Conservation (phyloP, 2,329 filamentous ascomycete species). For the Diaporthe citri region DNA sequence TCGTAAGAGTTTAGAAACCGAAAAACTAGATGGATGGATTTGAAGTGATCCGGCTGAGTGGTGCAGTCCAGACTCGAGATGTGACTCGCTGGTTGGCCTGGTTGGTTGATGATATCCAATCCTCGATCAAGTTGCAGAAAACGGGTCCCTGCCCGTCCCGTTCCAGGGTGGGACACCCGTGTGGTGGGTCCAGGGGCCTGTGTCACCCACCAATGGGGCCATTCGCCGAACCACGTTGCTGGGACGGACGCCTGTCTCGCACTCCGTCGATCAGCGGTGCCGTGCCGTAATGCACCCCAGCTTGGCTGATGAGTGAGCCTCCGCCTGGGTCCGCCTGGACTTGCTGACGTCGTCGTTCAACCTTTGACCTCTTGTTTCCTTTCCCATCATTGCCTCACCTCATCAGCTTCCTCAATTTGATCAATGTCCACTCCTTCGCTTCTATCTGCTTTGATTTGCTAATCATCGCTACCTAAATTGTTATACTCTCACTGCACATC, state of each 20-base stretch:
- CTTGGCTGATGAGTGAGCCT: conserved; percentile 8
- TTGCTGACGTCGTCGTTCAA: conserved; percentile 18
- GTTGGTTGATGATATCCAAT: background rate
- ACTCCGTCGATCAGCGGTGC: conserved; percentile 4
- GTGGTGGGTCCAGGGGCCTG: background rate
- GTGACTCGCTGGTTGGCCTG: background rate
- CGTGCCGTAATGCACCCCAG: conserved; percentile 14
- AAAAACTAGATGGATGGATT: background rate
- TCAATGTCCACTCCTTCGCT: background rate
- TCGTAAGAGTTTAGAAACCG: background rate
- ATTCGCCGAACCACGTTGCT: conserved; percentile 25
- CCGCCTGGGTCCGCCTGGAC: background rate
- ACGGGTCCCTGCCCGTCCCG: conserved; percentile 12
- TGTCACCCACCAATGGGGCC: conserved; percentile 21
- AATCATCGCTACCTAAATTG: background rate
- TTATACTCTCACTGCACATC: background rate
- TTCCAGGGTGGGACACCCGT: background rate
- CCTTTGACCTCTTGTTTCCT: background rate
- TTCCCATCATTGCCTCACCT: background rate
- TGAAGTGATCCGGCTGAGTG: background rate
- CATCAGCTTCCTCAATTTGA: background rate
- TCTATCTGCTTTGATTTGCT: background rate
- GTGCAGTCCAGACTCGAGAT: background rate
- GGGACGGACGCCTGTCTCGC: conserved; percentile 20
- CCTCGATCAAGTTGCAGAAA: background rate